Evolutionary conservation across 2,329 filamentous ascomycete species (phyloP), one percentile per base, ranked within the genome.

Genomic region (Dactylella cylindrospora): DNA sequence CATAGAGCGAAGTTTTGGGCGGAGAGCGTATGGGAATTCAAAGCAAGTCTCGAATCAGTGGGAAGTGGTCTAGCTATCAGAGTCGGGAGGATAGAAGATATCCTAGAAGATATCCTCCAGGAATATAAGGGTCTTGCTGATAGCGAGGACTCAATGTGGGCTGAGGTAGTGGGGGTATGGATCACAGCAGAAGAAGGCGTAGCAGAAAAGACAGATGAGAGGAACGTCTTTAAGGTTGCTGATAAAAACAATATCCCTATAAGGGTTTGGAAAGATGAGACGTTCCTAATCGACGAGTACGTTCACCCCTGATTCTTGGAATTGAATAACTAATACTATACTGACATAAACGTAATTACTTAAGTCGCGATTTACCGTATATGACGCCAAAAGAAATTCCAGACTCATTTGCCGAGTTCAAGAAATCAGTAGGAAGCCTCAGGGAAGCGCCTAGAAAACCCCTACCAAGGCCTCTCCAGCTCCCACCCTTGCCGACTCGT

Each of bases 221-320:
- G 75, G 17, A 74, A 74, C 0, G 75, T 88, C 1, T 75, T 76
- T 22, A 70, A 74, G 0, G 69, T 81, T 0, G 83, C 85, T 51
- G 72, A 78, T 17, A 70, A 77, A 9, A 72, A 77, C 2, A 76
- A 75, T 0, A 75, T 83, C 3, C 76, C 81, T 1, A 87, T 88
- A 70, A 80, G 80, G 70, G 57, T 83, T 0, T 90, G 83, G 81
- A 72, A 73, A 0, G 86, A 91, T 67, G 86, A 90, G 71, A 91
- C 90, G 70, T 90, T 87, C 67, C 84, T 84, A 60, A 77, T 90
- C 44, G 84, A 90, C 68, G 85, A 90, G 87, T 90, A 75, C 73
- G 85, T 79, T 19, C 10, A 5, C 3, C 12, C 15, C 38, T 5
- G 8, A 23, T 38, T 7, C 22, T 33, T 19, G n/a, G n/a, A n/a